Evolutionary conservation across 2,329 filamentous ascomycete species (phyloP), one percentile per base, ranked within the genome.

Genomic region (Diaporthe caulivora): DNA sequence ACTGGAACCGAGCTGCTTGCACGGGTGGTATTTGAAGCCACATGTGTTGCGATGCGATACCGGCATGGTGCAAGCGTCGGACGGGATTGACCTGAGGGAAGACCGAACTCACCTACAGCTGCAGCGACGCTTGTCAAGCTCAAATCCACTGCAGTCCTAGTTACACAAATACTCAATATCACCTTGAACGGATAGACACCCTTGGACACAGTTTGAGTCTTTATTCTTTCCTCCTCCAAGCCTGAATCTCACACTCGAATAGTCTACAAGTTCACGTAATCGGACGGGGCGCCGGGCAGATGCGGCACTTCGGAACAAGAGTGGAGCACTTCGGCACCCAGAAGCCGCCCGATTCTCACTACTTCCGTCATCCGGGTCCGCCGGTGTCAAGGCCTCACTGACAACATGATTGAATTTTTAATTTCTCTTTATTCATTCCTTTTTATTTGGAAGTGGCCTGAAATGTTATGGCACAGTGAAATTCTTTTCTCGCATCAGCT

Each of bases 281-380:
- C 44, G 62, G 47, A 31, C 49, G 49, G 47, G 47, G 31, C 62
- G 17, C 47, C 62, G 62, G 62, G n/a, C 47, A 40, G 13, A n/a
- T 53, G 62, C 62, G 62, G 62, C 62, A 67, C 62, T 67, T 67
- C 62, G 62, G 62, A 67, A 67, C 62, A 53, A 13, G 31, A 67
- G 62, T 67, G 62, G 62, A 53, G 62, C 47, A 21, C 9, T 26
- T 67, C 47, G 47, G 62, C 62, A 51, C 31, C 24, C 62, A 44
- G 62, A 67, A 47, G 29, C 62, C 47, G 62, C 62, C 62, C 47
- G 47, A 40, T 67, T 67, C 31, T 37, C 62, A 67, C 47, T 67
- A 53, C 62, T 67, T 53, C 62, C 62, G 62, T 67, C 62, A 53
- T 67, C 62, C 62, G 62, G 58, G 11, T 67, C 47, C 31, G 29